These are phyloP conservation scores for Claviceps monticola DNA, from an alignment of 2,329 filamentous ascomycete species.

Conservation along the genomic window DNA sequence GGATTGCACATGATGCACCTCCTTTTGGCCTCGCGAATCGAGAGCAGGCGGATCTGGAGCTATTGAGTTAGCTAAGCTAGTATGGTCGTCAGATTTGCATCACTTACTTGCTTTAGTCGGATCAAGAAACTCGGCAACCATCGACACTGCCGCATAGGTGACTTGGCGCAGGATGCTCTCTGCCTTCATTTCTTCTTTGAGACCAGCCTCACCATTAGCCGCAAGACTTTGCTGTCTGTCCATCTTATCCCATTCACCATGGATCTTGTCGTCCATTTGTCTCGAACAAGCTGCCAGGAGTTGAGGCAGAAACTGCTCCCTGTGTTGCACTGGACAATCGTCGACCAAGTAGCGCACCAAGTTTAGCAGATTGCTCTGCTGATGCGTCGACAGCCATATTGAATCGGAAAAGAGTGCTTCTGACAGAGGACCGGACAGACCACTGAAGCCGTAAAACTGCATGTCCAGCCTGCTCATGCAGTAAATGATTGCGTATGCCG, in stretches of 20 bases:
- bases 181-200: constrained; percentile 95
- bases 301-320: constrained; percentile 70
- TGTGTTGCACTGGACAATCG: constrained; percentile 69
- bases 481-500: constrained; percentile 86
- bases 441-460: constrained; percentile 80
- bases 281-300: constrained; percentile 70
- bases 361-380: constrained; percentile 85
- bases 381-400: constrained; percentile 73
- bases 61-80: constrained; percentile 1
- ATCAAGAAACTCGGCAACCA: constrained; percentile 81
- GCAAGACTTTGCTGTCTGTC: constrained; percentile 46
- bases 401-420: constrained; percentile 75
- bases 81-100: background rate
- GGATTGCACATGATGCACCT: background rate
- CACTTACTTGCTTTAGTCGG: constrained; percentile 50
- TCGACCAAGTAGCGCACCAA: constrained; percentile 81
- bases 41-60: constrained; percentile 2
- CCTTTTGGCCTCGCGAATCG: background rate
- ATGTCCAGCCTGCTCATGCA: constrained; percentile 79
- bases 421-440: constrained; percentile 70
- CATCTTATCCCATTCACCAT: constrained; percentile 71
- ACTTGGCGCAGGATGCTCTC: constrained; percentile 90
- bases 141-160: constrained; percentile 81
- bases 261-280: constrained; percentile 79
- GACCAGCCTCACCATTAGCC: constrained; percentile 55